Conservation (phyloP, 192 early-diverging fungal species). For the Backusella circina region DNA sequence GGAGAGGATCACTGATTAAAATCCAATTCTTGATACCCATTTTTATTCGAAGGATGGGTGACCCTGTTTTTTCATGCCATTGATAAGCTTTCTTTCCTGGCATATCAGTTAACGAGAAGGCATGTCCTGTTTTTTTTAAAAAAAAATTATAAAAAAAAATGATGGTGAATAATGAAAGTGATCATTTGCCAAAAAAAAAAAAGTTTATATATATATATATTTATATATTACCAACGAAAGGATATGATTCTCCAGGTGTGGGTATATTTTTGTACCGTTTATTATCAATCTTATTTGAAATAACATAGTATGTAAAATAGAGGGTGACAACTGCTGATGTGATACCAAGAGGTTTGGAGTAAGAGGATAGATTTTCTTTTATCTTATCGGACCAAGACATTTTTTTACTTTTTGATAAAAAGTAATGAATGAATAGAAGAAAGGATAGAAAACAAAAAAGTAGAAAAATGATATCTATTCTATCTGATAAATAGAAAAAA, state of each 20-base stretch:
- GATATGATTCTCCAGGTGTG: background rate
- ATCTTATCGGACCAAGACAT: background rate
- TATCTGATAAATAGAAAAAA: background rate
- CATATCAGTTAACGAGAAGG: background rate
- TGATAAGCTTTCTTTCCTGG: background rate
- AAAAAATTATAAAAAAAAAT: background rate
- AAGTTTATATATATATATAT: too few relatives aligned
- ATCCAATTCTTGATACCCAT: constrained; percentile 8
- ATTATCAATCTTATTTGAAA: background rate
- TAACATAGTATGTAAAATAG: background rate
- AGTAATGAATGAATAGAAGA: background rate
- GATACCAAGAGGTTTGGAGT: background rate
- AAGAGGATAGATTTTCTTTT: background rate
- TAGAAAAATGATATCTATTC: background rate
- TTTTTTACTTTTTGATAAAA: background rate
- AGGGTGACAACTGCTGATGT: background rate
- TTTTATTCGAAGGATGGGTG: background rate
- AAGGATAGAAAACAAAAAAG: background rate
- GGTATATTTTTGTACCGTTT: background rate
- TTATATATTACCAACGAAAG: background rate
- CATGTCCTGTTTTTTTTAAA: background rate
- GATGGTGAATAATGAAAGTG: too few relatives aligned
- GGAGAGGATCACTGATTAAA: background rate
- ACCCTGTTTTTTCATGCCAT: constrained; percentile 1
- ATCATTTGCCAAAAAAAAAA: too few relatives aligned